Percentiles rank a stretch among this genome's conserved stretches.
phyloP scores from a whole-genome alignment of 2,329 filamentous ascomycete genomes.

The Zymoseptoria crescenta region DNA sequence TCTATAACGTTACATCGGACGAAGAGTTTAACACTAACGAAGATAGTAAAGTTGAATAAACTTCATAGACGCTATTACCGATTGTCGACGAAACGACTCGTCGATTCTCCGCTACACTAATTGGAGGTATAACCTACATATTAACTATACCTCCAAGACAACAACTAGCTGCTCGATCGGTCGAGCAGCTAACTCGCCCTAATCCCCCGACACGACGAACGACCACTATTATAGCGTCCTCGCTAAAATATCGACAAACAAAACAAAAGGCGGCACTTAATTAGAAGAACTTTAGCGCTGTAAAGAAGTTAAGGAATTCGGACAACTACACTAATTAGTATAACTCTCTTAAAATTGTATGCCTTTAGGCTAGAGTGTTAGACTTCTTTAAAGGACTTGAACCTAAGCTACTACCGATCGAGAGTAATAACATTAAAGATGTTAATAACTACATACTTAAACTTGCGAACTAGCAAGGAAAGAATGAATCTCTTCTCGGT shows the following conservation, averaged over 20 bases:
- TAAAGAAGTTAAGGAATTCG: not conserved
- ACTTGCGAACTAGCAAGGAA: not conserved
- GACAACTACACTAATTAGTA: not conserved
- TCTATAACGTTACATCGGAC: not conserved
- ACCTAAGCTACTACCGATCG: not conserved
- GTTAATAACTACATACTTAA: not conserved
- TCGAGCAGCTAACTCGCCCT: too few relatives aligned
- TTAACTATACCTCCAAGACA: too few relatives aligned
- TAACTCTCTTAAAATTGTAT: not conserved
- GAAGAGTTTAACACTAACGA: not conserved
- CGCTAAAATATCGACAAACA: too few relatives aligned
- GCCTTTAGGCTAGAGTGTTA: not conserved
- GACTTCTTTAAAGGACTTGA: not conserved
- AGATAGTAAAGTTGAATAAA: not conserved
- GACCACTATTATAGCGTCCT: too few relatives aligned
- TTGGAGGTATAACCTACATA: too few relatives aligned
- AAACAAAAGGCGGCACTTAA: not conserved
- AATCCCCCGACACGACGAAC: too few relatives aligned
- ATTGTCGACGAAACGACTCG: not conserved
- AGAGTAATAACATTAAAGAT: not conserved
- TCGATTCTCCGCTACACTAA: too few relatives aligned
- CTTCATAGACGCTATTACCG: not conserved
- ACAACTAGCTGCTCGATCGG: too few relatives aligned
- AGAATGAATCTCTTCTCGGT: not conserved
- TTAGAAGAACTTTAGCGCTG: not conserved